Evolutionary conservation across 192 early-diverging fungal genomes (phyloP), one percentile per base, ranked within the genome.

Genomic region (Linnemannia schmuckeri): DNA sequence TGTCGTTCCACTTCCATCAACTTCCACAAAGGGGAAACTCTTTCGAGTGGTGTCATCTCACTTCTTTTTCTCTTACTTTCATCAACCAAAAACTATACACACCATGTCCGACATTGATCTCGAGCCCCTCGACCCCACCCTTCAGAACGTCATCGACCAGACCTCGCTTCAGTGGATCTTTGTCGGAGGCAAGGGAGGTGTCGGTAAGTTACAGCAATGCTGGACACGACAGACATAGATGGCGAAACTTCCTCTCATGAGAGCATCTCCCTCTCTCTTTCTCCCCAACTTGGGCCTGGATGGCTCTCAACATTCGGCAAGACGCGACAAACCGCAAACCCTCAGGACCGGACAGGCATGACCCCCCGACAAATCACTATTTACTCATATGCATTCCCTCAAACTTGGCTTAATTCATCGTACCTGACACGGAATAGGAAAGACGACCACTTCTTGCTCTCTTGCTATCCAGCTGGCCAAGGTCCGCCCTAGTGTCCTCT

Each of bases 101-200:
- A 80, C 40, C 80, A 92, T 92, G 91, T 92, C 91, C 37, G 91
- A 92, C 76, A 83, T 76, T 79, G 94, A 95, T 83, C 93, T 94
- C 77, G 91, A 94, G 79, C 91, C 92, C 35, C 91, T 95, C 74
- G 95, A 97, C 35, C 96, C 96, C 55, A 93, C 97, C 9, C 94
- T 99, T 44, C 94, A 98, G 90, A 99, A 99, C 88, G 95, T 99
- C 57, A 90, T 99, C 52, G 99, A 99, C 89, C 99, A 99, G 90
- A 92, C 94, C 46, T 97, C 97, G 41, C 93, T 99, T 40, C 95
- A 97, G 71, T 99, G 98, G 98, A 97, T 99, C 79, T 99, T 99
- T 92, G 97, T 99, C 70, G 99, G 99, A 81, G 99, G 99, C 79
- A 99, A 99, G 89, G 98, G 98, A 73, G 98, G 98, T 88, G 98